Evolutionary conservation across 768 basidiomycete genomes (phyloP), one percentile per base, ranked within the genome.

Genomic region (Amanita exitialis): DNA sequence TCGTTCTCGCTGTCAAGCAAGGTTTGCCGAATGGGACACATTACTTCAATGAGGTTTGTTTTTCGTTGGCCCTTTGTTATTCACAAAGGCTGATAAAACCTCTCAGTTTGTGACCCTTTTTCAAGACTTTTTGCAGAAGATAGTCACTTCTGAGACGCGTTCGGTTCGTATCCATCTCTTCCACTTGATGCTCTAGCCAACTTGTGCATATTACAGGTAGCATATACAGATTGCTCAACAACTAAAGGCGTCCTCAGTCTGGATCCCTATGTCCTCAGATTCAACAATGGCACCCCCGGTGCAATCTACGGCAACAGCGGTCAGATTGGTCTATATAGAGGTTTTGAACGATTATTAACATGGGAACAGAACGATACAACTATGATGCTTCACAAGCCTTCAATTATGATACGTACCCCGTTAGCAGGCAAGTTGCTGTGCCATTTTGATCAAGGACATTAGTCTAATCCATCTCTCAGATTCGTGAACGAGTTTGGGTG

Each of bases 401-500:
- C 60, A 70, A 78, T 53, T 73, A 78, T 52, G 69, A 66, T 48
- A 76, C 77, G 0, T 82, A 69, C 56, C 78, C 78, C 10, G 68
- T 76, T 4, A 65, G 69, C 12, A 64, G 74, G 74, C 70, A 45
- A 51, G 66, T 53, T 15, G 30, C 12, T 13, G 13, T 43, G 12
- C 15, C 18, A 30, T 42, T 34, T 39, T 16, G 9, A 16, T 20
- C 6, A 21, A 16, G 13, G 13, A 15, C 18, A 47, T 23, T 9
- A 21, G 12, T 36, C 36, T 21, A 13, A 36, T 36, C 34, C 39
- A 51, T 47, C 2, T 38, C 42, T 25, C 47, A 72, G 79, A 38
- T 80, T 79, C 49, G 68, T 79, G 38, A 80, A 80, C 53, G 79
- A 82, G 54, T 80, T 80, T 49, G 78, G 78, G 74, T 77, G 50